Evolutionary conservation across 441 rosid species (phyloP).

Genomic region (Eruca vesicaria): DNA sequence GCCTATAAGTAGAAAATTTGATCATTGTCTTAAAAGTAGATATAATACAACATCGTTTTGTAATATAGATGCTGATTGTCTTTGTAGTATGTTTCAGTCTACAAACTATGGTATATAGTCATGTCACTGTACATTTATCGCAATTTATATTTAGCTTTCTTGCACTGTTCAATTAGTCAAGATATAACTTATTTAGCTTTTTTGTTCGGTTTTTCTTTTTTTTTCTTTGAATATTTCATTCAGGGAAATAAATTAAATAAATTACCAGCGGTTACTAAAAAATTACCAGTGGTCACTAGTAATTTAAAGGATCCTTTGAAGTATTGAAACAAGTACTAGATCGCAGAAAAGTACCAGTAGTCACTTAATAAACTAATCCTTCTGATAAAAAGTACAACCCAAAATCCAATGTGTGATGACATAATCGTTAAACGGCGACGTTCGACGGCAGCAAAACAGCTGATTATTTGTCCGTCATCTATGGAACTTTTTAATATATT

Average conservation of each 20-base stretch:
- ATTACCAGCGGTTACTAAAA: not conserved
- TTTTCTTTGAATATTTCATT: not conserved
- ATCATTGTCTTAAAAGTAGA: slow-evolving; percentile 5
- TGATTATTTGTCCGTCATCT: slow-evolving; percentile 14
- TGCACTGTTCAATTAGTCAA: not conserved
- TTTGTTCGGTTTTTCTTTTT: not conserved
- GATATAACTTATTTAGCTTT: not conserved
- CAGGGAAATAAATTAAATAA: not conserved
- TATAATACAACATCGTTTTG: not conserved
- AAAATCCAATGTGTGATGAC: slow-evolving; percentile 29
- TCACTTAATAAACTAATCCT: slow-evolving; percentile 15
- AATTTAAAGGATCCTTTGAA: not conserved
- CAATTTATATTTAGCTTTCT: not conserved
- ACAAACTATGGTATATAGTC: not conserved
- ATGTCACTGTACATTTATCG: not conserved
- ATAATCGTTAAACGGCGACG: slow-evolving; percentile 26
- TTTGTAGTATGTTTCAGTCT: not conserved
- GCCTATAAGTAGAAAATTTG: slow-evolving; percentile 17
- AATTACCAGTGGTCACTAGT: not conserved
- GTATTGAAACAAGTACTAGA: slow-evolving; percentile 9
- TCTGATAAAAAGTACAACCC: not conserved
- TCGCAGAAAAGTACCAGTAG: slow-evolving; percentile 25
- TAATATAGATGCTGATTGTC: not conserved
- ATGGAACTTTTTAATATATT: not conserved
- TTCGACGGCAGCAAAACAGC: slow-evolving; percentile 20